phyloP scores from a whole-genome alignment of 495 filamentous ascomycete species.

The Entonaema liquescens region DNA sequence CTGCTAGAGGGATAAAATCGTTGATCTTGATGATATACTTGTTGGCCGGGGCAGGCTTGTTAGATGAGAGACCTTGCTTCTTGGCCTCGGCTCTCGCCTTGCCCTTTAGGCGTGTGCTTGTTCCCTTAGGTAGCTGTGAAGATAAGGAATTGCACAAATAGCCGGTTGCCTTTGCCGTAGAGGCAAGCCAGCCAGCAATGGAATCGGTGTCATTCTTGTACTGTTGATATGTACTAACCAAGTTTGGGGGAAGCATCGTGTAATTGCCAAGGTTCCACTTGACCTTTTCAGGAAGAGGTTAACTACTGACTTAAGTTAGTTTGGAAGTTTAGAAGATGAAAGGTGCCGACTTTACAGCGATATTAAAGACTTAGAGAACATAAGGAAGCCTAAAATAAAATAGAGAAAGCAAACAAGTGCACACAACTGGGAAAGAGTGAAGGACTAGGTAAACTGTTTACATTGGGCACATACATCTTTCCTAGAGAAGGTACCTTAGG shows the following conservation, averaged over 20 bases:
- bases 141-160: constrained; percentile 36
- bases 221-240: constrained; percentile 54
- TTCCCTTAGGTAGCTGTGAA: not conserved
- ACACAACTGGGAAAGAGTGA: too few species aligned
- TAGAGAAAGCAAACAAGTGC: too few species aligned
- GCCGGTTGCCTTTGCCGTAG: constrained; percentile 53
- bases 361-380: not conserved
- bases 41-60: not conserved
- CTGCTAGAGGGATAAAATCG: constrained; percentile 51
- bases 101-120: constrained; percentile 41
- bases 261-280: not conserved
- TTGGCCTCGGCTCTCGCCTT: constrained; percentile 47
- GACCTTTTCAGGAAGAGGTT: not conserved
- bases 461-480: too few species aligned
- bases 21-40: constrained; percentile 51
- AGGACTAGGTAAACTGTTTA: too few species aligned
- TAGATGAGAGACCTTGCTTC: constrained; percentile 4
- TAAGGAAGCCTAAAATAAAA: not conserved
- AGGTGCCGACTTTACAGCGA: not conserved
- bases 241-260: constrained; percentile 46
- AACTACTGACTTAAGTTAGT: not conserved
- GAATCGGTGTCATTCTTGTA: constrained; percentile 61
- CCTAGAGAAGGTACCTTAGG: too few species aligned
- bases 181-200: constrained; percentile 61
- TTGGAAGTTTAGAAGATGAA: not conserved